phyloP scores from a whole-genome alignment of 139 green algal genomes.

The Chlamydomonas eustigma region DNA sequence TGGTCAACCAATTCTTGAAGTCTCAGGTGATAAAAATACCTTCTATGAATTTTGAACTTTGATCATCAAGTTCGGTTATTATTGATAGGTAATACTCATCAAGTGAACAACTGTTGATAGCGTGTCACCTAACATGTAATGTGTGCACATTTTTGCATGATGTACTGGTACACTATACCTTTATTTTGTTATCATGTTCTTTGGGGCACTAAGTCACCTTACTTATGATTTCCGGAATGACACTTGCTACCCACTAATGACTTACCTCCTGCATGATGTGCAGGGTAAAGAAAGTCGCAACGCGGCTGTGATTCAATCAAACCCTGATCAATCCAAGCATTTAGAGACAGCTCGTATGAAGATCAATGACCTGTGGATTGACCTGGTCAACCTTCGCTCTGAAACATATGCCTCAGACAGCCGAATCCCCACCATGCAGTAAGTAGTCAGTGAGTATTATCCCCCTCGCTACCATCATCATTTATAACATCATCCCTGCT shows the following conservation, averaged over 20 bases:
- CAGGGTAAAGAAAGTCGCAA: constrained; percentile 28
- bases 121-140: too few relatives aligned
- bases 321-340: constrained; percentile 98
- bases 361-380: constrained; percentile 56
- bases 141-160: too few relatives aligned
- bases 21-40: constrained; percentile 24
- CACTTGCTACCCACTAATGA: not conserved
- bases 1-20: constrained; percentile 37
- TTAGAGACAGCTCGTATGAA: constrained; percentile 94
- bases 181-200: too few relatives aligned
- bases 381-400: constrained; percentile 94
- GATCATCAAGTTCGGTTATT: too few relatives aligned
- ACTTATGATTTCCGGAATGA: too few relatives aligned
- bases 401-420: constrained; percentile 87
- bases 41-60: too few relatives aligned
- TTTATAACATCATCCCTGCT: too few relatives aligned
- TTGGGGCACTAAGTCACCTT: too few relatives aligned
- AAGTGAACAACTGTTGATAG: too few relatives aligned
- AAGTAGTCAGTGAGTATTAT: constrained; percentile 43
- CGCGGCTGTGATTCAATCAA: constrained; percentile 84
- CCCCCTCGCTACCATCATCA: too few relatives aligned
- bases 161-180: too few relatives aligned
- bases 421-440: constrained; percentile 87
- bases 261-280: not conserved
- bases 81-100: too few relatives aligned